Evolutionary conservation across 2,329 filamentous ascomycete species (phyloP).

Genomic region (Aspergillus fijiensis): DNA sequence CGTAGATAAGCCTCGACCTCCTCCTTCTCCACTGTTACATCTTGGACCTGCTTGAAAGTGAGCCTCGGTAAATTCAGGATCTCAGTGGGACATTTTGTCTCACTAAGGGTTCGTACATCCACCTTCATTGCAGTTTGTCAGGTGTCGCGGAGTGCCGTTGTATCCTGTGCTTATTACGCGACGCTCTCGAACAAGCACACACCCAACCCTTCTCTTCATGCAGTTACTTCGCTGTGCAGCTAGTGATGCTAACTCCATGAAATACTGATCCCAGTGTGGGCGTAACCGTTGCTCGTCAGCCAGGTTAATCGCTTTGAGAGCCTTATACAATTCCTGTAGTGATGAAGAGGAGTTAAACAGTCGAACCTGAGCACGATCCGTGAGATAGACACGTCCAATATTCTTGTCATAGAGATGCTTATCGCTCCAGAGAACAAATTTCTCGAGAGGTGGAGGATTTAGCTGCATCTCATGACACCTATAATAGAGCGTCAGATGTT

Average conservation of each 20-base stretch:
- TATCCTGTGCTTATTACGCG: constrained; percentile 94
- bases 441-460: constrained; percentile 55
- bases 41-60: constrained; percentile 51
- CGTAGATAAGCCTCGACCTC: constrained; percentile 74
- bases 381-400: constrained; percentile 70
- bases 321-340: constrained; percentile 68
- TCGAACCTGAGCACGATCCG: constrained; percentile 77
- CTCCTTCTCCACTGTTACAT: constrained; percentile 73
- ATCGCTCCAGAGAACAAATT: constrained; percentile 67
- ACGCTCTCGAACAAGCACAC: constrained; percentile 81
- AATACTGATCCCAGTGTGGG: constrained; percentile 94
- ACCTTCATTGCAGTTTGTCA: constrained; percentile 88
- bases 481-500: constrained; percentile 4
- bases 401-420: constrained; percentile 67
- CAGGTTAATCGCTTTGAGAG: constrained; percentile 73
- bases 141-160: constrained; percentile 89
- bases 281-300: constrained; percentile 75
- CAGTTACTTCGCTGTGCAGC: constrained; percentile 91
- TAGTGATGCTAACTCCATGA: constrained; percentile 93
- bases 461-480: constrained; percentile 52
- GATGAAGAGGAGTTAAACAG: constrained; percentile 81
- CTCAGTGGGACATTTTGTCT: background rate
- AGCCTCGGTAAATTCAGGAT: background rate
- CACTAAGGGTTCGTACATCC: constrained; percentile 59
- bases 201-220: constrained; percentile 96